Evolutionary conservation across 2,329 filamentous ascomycete genomes (phyloP).

Genomic region (Cucurbitaria berberidis): DNA sequence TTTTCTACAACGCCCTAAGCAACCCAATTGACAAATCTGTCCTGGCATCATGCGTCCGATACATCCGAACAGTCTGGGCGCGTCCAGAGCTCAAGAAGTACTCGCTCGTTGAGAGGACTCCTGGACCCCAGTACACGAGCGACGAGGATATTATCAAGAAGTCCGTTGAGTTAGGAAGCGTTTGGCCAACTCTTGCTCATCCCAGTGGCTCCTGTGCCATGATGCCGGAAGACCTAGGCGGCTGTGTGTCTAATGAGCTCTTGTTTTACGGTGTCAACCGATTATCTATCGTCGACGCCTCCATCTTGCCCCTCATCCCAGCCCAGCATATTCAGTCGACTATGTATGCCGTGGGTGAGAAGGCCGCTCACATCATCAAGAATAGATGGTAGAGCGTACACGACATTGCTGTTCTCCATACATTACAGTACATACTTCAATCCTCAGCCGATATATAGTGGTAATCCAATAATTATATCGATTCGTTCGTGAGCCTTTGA

Average conservation of each 20-base stretch:
- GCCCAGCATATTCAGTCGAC: slow-evolving; percentile 42
- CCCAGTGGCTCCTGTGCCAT: slow-evolving; percentile 40
- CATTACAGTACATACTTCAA: background rate
- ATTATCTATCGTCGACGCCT: slow-evolving; percentile 41
- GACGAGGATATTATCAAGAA: slow-evolving; percentile 36
- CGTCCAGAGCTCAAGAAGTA: slow-evolving; percentile 33
- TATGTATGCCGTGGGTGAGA: slow-evolving; percentile 44
- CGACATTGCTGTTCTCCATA: background rate
- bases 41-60: slow-evolving; percentile 44
- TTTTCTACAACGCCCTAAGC: slow-evolving; percentile 37
- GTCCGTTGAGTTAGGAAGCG: slow-evolving; percentile 17
- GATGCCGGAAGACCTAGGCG: slow-evolving; percentile 42
- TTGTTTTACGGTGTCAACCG: slow-evolving; percentile 38
- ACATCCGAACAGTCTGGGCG: slow-evolving; percentile 42
- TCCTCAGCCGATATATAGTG: too few species aligned
- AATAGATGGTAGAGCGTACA: slow-evolving; percentile 13
- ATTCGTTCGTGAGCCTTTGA: too few species aligned
- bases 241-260: slow-evolving; percentile 34
- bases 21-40: slow-evolving; percentile 40
- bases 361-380: slow-evolving; percentile 42
- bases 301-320: slow-evolving; percentile 41
- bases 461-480: background rate
- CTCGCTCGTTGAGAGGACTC: slow-evolving; percentile 28
- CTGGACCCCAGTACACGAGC: slow-evolving; percentile 33
- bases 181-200: slow-evolving; percentile 34